Base-by-base conservation (phyloP, 2,329 filamentous ascomycete species). In the Aspergillus fischeri region DNA sequence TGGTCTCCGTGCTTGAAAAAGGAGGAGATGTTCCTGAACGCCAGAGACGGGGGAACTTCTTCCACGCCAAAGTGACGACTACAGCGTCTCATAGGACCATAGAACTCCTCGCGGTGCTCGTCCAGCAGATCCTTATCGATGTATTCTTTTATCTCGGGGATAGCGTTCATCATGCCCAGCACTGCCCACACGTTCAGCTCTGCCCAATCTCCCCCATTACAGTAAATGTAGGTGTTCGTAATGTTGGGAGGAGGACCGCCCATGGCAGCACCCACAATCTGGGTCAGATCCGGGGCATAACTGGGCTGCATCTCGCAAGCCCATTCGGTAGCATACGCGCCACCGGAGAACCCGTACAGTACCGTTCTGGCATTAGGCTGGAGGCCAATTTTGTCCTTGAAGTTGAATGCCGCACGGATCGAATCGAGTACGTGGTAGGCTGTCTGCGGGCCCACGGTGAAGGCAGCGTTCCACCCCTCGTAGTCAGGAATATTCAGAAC, bases 281-380 rank as follows among this genome's bases (percentile, higher is more conserved):
- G 27, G 6, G 48, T 52, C 2, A 60, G 25, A 1, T 54, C 47
- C 9, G 49, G 4, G 3, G 55, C 44, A 24, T 60, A 55, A 3
- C 17, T 8, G 11, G 10, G 6, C 10, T 55, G 51, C 5, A 53
- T 38, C 48, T 61, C 59, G 6, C 51, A 29, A 6, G 59, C 59
- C 59, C 57, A 61, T 49, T 61, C 59, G 4, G 53, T 49, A 3
- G 56, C 59, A 9, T 51, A 47, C 3, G 29, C 59, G 29, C 59
- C 59, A 20, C 59, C 53, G 7, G 59, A 59, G 49, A 59, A 61
- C 21, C 59, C 59, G 29, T 56, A 56, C 44, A 59, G 41, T 11
- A 54, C 47, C 1, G 45, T 41, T 35, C 47, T 41, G 6, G 59
- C 59, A 3, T 50, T 25, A 5, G 45, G 20, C 1, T n/a, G 4